These are phyloP conservation scores for Misopates orontium DNA, from an alignment of 257 asterid species.

Conservation along the genomic window DNA sequence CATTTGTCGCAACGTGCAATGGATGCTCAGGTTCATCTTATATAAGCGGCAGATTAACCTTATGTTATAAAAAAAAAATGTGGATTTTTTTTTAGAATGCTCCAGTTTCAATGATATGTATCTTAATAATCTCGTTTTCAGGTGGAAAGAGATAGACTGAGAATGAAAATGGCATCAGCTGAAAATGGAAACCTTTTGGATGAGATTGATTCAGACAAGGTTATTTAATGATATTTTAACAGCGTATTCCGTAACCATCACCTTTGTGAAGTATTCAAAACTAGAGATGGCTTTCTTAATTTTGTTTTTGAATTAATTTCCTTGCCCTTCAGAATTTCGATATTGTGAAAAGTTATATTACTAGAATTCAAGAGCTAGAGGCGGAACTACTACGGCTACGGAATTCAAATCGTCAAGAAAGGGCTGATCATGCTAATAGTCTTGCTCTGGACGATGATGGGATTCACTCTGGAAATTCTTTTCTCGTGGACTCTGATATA, in stretches of 20 bases:
- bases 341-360: constrained; percentile 62
- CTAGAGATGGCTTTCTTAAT: constrained; percentile 7
- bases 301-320: constrained; percentile 13
- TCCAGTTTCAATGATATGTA: background rate
- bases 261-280: constrained; percentile 13
- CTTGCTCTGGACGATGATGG: constrained; percentile 54
- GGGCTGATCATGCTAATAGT: constrained; percentile 40
- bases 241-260: constrained; percentile 11
- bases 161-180: constrained; percentile 68
- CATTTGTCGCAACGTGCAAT: constrained; percentile 66
- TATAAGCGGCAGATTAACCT: constrained; percentile 8
- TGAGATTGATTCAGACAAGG: constrained; percentile 68
- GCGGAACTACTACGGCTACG: constrained; percentile 54
- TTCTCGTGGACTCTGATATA: constrained; percentile 48
- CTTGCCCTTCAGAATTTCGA: constrained; percentile 56
- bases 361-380: constrained; percentile 81
- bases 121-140: constrained; percentile 29
- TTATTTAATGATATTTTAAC: constrained; percentile 25
- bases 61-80: background rate
- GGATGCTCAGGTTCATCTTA: constrained; percentile 81
- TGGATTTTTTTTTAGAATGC: background rate
- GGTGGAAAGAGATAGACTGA: constrained; percentile 83
- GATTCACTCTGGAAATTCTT: constrained; percentile 41
- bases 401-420: constrained; percentile 44
- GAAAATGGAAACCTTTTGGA: constrained; percentile 61